A percentile compares a stretch with the other conserved stretches of the same genome.
Conservation (phyloP, 352 stramenopile genomes). For the Blastocystis sp. region DNA sequence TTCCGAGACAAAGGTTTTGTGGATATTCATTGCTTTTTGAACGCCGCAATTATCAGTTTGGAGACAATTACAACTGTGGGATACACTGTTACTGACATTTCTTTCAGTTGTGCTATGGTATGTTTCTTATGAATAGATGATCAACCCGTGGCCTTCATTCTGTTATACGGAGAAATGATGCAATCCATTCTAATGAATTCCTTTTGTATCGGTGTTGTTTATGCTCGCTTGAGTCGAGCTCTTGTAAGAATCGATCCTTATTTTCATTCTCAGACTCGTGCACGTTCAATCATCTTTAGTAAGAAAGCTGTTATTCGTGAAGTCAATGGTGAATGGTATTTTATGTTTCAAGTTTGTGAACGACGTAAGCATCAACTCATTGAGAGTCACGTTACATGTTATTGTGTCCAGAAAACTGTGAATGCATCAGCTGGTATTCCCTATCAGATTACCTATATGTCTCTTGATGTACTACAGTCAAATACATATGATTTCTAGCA, state of each 20-base stretch:
- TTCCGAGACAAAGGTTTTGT: slow-evolving; percentile 56
- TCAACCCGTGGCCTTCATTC: slow-evolving; percentile 38
- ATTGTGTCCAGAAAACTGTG: slow-evolving; percentile 51
- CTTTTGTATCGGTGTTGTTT: slow-evolving; percentile 59
- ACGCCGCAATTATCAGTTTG: slow-evolving; percentile 53
- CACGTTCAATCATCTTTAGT: slow-evolving; percentile 73
- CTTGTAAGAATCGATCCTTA: neutral
- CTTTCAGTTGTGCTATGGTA: neutral
- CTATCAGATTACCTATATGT: slow-evolving; percentile 26
- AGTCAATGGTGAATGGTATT: slow-evolving; percentile 79
- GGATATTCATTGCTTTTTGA: slow-evolving; percentile 52
- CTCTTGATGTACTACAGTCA: neutral
- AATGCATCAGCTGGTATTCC: neutral
- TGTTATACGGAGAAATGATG: slow-evolving; percentile 49
- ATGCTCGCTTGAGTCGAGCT: slow-evolving; percentile 47
- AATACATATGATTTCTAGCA: neutral
- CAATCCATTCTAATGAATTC: slow-evolving; percentile 54
- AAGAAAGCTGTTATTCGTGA: slow-evolving; percentile 77
- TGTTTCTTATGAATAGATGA: slow-evolving; percentile 35
- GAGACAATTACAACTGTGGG: slow-evolving; percentile 60
- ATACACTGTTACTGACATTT: slow-evolving; percentile 60
- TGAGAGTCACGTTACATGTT: slow-evolving; percentile 62
- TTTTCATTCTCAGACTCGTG: slow-evolving; percentile 18
- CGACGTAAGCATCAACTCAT: slow-evolving; percentile 75
- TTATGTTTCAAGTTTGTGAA: slow-evolving; percentile 82